These are phyloP conservation scores for Blastocystis sp. DNA, from an alignment of 352 stramenopile genomes.

Conservation along the genomic window DNA sequence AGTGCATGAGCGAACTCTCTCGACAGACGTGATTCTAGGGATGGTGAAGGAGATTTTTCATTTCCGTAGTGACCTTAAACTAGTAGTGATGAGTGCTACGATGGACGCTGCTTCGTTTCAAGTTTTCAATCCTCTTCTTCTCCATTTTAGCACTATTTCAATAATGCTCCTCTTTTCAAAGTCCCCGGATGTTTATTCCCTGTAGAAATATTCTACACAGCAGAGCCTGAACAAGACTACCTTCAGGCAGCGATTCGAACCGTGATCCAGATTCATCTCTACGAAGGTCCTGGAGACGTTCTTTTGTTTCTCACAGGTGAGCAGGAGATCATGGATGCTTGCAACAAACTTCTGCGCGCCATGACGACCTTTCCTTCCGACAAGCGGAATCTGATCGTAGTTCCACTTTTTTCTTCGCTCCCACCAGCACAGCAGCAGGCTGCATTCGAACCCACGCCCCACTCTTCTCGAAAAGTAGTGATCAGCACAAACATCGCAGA, in stretches of 20 bases:
- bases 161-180: constrained; percentile 80
- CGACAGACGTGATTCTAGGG: constrained; percentile 93
- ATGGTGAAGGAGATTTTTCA: constrained; percentile 91
- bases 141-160: constrained; percentile 77
- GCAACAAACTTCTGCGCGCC: constrained; percentile 76
- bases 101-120: constrained; percentile 89
- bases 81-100: constrained; percentile 97
- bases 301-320: constrained; percentile 96
- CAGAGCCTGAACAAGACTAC: constrained; percentile 92
- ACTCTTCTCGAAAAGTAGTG: constrained; percentile 68
- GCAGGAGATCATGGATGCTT: constrained; percentile 91
- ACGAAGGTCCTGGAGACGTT: constrained; percentile 90
- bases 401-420: constrained; percentile 89
- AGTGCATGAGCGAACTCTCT: constrained; percentile 90
- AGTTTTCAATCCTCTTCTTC: no score
- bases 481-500: constrained; percentile 98
- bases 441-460: constrained; percentile 76
- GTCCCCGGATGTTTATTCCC: constrained; percentile 93
- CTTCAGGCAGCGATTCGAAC: constrained; percentile 77
- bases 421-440: constrained; percentile 78
- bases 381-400: neutral
- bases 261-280: constrained; percentile 88
- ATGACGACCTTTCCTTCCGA: neutral
- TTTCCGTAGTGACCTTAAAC: constrained; percentile 86
- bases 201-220: constrained; percentile 91